Evolutionary conservation across 2,329 filamentous ascomycete genomes (phyloP).

Genomic region (Samsoniella hepiali): DNA sequence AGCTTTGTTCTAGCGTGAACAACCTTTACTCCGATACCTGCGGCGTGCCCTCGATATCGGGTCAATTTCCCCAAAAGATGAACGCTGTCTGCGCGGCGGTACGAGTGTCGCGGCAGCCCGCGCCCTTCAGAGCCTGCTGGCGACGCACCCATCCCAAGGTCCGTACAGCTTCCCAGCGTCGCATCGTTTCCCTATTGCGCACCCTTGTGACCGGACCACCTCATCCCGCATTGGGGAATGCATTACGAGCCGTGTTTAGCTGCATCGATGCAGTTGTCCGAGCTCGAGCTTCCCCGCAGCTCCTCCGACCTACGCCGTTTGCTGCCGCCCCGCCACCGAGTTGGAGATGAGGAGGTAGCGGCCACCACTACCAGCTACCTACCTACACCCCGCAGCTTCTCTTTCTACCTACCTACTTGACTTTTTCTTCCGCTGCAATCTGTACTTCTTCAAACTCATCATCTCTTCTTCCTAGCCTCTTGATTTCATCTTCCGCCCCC

Average conservation of each 20-base stretch:
- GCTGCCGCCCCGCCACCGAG: slow-evolving; percentile 6
- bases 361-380: background rate
- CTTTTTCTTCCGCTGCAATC: background rate
- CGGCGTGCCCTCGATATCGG: background rate
- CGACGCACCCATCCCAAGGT: background rate
- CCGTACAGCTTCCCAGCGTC: background rate
- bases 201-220: background rate
- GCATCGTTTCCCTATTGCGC: background rate
- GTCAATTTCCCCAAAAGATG: background rate
- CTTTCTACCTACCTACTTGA: background rate
- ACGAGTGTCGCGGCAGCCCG: background rate
- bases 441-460: background rate
- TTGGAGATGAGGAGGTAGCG: background rate
- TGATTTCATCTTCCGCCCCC: background rate
- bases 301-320: background rate
- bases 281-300: background rate
- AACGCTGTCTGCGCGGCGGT: background rate
- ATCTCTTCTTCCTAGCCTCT: slow-evolving; percentile 2
- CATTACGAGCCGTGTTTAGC: background rate
- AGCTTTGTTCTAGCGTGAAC: no score
- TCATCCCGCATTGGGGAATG: background rate
- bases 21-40: background rate
- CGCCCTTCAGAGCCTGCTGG: background rate
- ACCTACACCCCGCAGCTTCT: background rate
- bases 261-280: background rate